Evolutionary conservation across 2,329 filamentous ascomycete species (phyloP), one percentile per base, ranked within the genome.

Genomic region (Penicillium oxalicum): DNA sequence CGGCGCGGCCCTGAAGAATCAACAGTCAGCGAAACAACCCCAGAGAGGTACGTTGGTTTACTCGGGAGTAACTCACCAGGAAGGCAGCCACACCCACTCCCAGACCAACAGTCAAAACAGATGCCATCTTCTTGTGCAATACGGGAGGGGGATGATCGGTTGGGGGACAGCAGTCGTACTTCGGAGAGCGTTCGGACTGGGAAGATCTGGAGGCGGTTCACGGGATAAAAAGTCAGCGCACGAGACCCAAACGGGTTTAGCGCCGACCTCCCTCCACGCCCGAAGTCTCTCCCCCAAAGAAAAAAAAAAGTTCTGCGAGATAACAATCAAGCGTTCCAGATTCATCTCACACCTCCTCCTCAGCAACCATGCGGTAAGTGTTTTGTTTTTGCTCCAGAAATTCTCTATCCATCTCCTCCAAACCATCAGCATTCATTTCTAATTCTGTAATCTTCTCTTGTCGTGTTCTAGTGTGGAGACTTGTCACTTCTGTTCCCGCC

Each of bases 1-100:
- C 91, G 52, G 93, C 91, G 66, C 93, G 88, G 58, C 93, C 91
- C 90, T 96, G 63, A 27, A 49, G 46, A 44, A 41, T 40, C 7
- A 61, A 51, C 46, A 51, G 47, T 54, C 39, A 59, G 48, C 45
- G 36, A 24, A 37, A 36, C 40, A 11, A 24, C 11, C 13, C 41
- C n/a, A 38, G 24, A 3, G 5, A n/a, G 25, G 2, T 9, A 25
- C 11, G 25, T 24, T 3, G 11, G 13, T 18, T 29, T 9, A 32
- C 9, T 37, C 7, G 36, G 2, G 26, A 18, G 32, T 39, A 13
- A 73, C 81, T 59, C 74, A 96, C 91, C 57, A 98, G 78, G 46
- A 98, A 85, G 37, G 88, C 93, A 44, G 91, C 70, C 29, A 69
- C 68, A 41, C 71, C 74, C 38, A 75, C 67, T 59, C 74, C 74